Evolutionary conservation across 306 rosid genomes (phyloP).

Genomic region (Pyrus communis): DNA sequence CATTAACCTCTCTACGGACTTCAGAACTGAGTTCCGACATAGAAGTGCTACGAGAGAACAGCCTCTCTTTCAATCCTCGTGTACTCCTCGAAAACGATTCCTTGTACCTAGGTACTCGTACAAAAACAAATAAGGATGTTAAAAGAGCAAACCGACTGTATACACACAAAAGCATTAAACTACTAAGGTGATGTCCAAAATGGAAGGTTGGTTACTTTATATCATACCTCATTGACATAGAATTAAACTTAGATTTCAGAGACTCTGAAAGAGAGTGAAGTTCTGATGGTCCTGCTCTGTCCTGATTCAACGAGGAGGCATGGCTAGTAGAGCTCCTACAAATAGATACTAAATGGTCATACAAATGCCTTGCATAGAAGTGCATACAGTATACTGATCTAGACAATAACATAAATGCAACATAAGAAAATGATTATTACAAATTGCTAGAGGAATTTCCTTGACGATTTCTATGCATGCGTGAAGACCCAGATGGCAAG

Average conservation of each 20-base stretch:
- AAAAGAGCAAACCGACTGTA: constrained; percentile 5
- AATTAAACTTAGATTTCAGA: constrained; percentile 55
- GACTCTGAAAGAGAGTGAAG: constrained; percentile 73
- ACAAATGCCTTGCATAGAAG: neutral
- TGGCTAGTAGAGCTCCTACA: constrained; percentile 36
- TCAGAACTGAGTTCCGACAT: constrained; percentile 55
- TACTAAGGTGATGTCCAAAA: constrained; percentile 4
- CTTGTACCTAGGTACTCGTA: constrained; percentile 46
- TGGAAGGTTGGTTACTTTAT: neutral
- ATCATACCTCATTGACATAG: constrained; percentile 61
- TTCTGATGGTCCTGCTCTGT: constrained; percentile 75
- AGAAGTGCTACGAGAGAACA: constrained; percentile 60
- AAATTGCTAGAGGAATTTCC: constrained; percentile 31
- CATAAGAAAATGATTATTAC: constrained; percentile 26
- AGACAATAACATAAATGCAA: neutral
- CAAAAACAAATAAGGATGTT: constrained; percentile 14
- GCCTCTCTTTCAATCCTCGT: constrained; percentile 78
- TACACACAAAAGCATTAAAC: neutral
- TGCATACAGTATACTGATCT: neutral
- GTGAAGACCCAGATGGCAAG: constrained; percentile 33
- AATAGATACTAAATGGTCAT: neutral
- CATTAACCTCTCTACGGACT: constrained; percentile 49
- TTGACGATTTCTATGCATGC: constrained; percentile 31
- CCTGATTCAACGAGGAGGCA: constrained; percentile 41
- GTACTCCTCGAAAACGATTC: constrained; percentile 80